Evolutionary conservation across 202 grass and related monocot genomes (phyloP).

Genomic region (Cymbopogon flexuosus): DNA sequence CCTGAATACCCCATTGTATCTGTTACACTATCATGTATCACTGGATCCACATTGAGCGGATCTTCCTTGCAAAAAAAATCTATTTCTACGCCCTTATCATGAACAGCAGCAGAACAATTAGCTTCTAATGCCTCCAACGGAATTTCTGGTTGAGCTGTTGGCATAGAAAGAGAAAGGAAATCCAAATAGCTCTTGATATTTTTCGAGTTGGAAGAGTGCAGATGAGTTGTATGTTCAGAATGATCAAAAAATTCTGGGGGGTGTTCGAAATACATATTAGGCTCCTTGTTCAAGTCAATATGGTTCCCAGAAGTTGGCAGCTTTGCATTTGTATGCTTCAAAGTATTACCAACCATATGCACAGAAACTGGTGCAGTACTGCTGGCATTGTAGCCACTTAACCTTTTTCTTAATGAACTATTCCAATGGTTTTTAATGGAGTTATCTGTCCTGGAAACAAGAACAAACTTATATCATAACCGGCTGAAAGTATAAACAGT

Average conservation of each 20-base stretch:
- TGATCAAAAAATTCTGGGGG: slow-evolving; percentile 12
- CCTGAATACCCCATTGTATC: not conserved
- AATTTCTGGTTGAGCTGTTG: slow-evolving; percentile 30
- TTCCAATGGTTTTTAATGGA: slow-evolving; percentile 98
- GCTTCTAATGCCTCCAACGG: slow-evolving; percentile 6
- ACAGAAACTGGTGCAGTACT: slow-evolving; percentile 21
- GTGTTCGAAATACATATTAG: slow-evolving; percentile 1
- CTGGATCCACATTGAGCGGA: not conserved
- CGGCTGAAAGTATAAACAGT: slow-evolving; percentile 17
- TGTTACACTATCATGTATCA: not conserved
- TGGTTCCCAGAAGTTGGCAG: slow-evolving; percentile 21
- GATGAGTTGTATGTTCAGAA: slow-evolving; percentile 27
- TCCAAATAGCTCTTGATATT: slow-evolving; percentile 29
- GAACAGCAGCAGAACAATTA: slow-evolving; percentile 26
- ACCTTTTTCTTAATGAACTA: slow-evolving; percentile 78
- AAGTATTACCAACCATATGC: slow-evolving; percentile 16
- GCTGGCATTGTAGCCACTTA: slow-evolving; percentile 33
- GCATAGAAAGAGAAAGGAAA: slow-evolving; percentile 38
- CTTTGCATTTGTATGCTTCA: slow-evolving; percentile 27
- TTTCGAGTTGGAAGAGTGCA: slow-evolving; percentile 17
- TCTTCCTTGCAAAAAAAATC: slow-evolving; percentile 8
- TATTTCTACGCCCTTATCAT: slow-evolving; percentile 10
- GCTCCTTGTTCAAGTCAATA: slow-evolving; percentile 46
- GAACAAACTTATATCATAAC: slow-evolving; percentile 32
- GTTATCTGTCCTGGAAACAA: slow-evolving; percentile 79